Percentiles rank a stretch among this genome's conserved stretches.
Evolutionary conservation across 441 rosid species (phyloP).

Genomic region (Jatropha podagrica): DNA sequence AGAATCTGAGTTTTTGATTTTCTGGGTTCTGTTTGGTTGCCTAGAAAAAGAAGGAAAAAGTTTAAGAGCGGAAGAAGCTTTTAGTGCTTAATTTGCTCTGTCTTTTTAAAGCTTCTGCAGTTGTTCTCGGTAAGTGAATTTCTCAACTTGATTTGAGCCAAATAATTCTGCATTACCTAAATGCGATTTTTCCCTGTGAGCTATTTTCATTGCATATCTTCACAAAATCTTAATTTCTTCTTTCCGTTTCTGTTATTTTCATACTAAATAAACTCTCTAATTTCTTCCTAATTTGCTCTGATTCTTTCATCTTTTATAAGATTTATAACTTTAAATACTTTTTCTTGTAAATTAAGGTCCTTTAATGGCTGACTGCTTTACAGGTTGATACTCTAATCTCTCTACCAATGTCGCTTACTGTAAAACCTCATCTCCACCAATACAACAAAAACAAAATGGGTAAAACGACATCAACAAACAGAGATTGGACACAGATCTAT

Average conservation of each 20-base stretch:
- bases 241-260: background rate
- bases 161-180: background rate
- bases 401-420: slow-evolving; percentile 25
- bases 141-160: background rate
- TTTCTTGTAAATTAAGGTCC: background rate
- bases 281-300: background rate
- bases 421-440: slow-evolving; percentile 25
- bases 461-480: slow-evolving; percentile 32
- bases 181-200: background rate
- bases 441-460: background rate
- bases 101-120: background rate
- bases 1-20: slow-evolving; percentile 4
- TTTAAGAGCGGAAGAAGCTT: background rate
- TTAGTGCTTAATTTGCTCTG: background rate
- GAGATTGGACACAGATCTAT: slow-evolving; percentile 92
- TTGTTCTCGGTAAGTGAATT: slow-evolving; percentile 4
- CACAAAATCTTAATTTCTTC: background rate
- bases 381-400: background rate
- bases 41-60: slow-evolving; percentile 1
- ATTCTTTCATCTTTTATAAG: background rate
- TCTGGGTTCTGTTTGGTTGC: slow-evolving; percentile 14
- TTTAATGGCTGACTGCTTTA: background rate
- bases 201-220: background rate
- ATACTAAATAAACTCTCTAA: background rate
- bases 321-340: background rate